These are phyloP conservation scores for Trypanosoma scelopori DNA, from an alignment of 208 protist species.

Conservation along the genomic window DNA sequence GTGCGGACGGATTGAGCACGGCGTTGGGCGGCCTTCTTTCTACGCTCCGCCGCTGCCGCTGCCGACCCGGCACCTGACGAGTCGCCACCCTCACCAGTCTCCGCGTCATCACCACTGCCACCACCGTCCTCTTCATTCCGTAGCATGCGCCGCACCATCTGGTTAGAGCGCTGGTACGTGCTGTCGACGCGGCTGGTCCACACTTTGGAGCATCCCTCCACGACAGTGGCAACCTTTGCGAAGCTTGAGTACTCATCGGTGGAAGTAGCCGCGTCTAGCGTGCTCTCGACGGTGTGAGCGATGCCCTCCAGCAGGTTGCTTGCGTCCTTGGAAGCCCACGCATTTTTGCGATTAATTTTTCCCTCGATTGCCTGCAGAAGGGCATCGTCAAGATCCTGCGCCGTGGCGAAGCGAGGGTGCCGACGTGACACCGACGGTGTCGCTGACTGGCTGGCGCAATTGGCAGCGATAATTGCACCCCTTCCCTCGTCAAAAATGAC, in stretches of 20 bases:
- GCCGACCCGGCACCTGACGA: slow-evolving; percentile 7
- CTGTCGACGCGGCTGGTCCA: slow-evolving; percentile 92
- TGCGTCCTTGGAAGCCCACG: slow-evolving; percentile 85
- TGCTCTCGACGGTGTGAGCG: slow-evolving; percentile 84
- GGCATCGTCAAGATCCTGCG: slow-evolving; percentile 83
- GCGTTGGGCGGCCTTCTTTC: slow-evolving; percentile 23
- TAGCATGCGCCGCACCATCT: slow-evolving; percentile 86
- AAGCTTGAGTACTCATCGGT: slow-evolving; percentile 87
- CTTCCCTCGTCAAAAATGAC: slow-evolving; percentile 58
- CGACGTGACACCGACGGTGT: slow-evolving; percentile 44
- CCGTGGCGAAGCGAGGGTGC: slow-evolving; percentile 79
- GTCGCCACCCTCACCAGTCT: slow-evolving; percentile 35
- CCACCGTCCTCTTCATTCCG: slow-evolving; percentile 61
- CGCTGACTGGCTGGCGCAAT: slow-evolving; percentile 11
- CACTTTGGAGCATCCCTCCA: slow-evolving; percentile 92
- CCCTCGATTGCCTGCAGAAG: slow-evolving; percentile 89
- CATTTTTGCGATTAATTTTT: slow-evolving; percentile 90
- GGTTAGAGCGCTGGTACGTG: slow-evolving; percentile 83
- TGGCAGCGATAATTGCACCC: slow-evolving; percentile 16
- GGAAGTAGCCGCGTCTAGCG: slow-evolving; percentile 48
- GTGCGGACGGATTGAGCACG: slow-evolving; percentile 47
- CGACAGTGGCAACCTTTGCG: slow-evolving; percentile 89
- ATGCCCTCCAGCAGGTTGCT: slow-evolving; percentile 89
- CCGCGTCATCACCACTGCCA: slow-evolving; percentile 24
- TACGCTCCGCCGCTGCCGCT: slow-evolving; percentile 26